Conservation (phyloP, 2,329 filamentous ascomycete genomes). For the Pseudodiploospora longispora region DNA sequence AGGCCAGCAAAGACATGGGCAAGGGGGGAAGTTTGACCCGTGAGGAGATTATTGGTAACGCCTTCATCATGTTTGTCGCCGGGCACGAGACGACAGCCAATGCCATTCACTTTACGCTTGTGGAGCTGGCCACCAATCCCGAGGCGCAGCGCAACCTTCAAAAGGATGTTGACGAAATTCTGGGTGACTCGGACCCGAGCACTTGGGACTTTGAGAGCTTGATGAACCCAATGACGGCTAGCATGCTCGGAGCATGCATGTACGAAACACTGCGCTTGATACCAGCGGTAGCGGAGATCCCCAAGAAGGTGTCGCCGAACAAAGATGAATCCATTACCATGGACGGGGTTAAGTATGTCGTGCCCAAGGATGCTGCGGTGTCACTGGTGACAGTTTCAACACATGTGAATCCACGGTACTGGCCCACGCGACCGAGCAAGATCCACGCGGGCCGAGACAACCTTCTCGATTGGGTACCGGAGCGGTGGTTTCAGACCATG, state of each 20-base stretch:
- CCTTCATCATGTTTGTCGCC: slow-evolving; percentile 60
- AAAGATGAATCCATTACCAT: slow-evolving; percentile 50
- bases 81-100: slow-evolving; percentile 79
- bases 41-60: slow-evolving; percentile 64
- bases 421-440: slow-evolving; percentile 50
- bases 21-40: slow-evolving; percentile 39
- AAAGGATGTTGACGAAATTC: slow-evolving; percentile 57
- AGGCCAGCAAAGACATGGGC: slow-evolving; percentile 8
- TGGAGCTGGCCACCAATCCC: slow-evolving; percentile 60
- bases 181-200: slow-evolving; percentile 48
- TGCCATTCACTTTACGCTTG: slow-evolving; percentile 60
- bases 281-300: slow-evolving; percentile 63
- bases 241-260: slow-evolving; percentile 66
- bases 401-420: slow-evolving; percentile 65
- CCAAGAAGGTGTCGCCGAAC: slow-evolving; percentile 50
- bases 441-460: slow-evolving; percentile 41
- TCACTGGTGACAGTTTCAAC: slow-evolving; percentile 46
- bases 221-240: slow-evolving; percentile 57
- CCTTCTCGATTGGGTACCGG: slow-evolving; percentile 60
- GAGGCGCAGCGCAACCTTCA: slow-evolving; percentile 58
- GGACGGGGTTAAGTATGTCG: slow-evolving; percentile 46
- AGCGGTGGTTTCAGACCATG: slow-evolving; percentile 56
- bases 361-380: slow-evolving; percentile 51
- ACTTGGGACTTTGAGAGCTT: slow-evolving; percentile 65
- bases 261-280: slow-evolving; percentile 70